Base-by-base conservation (phyloP, 208 protist species). In the Trypanosoma scelopori region DNA sequence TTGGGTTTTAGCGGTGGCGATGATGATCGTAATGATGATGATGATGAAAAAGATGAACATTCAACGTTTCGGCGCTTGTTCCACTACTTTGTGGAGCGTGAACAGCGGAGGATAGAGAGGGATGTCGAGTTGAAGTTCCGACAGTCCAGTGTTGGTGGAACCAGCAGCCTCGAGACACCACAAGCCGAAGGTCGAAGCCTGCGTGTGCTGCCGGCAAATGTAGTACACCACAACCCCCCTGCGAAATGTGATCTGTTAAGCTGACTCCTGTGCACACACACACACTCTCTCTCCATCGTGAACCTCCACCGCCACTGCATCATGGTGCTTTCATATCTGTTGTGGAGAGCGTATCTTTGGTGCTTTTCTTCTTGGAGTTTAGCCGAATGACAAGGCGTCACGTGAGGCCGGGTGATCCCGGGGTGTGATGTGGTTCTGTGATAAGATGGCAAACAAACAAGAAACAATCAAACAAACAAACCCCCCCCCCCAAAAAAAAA, bases 61-160 rank as follows among this genome's bases (percentile, higher is more conserved):
- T 71, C 63, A 28, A 65, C 63, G 12, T 76, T 76, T 67, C 15
- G 53, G 18, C 62, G 59, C 25, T 18, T 76, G 3, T 76, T 71
- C 50, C 55, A 64, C 20, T 76, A 76, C 41, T 76, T 76, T 57
- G n/a, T 76, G 1, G 58, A 76, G 18, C 57, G 71, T 20, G 71
- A 76, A 27, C 16, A 57, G 30, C 15, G 51, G 37, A 56, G 45
- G 25, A 70, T 71, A 52, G 71, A 68, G 51, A 55, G 48, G 30
- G 69, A 74, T 62, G 47, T 64, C 16, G 69, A 64, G 46, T 64
- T 61, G 39, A 46, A 56, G 39, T 63, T 35, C 28, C 27, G 42
- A 4, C 5, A 57, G 27, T 37, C 41, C 35, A 59, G 16, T 42
- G 20, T 13, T 58, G n/a, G 32, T 51, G 22, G 5, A 37, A 52